Percentiles rank a stretch among this genome's conserved stretches.
These are phyloP conservation scores for Exophiala oligosperma DNA, from an alignment of 2,329 filamentous ascomycete species.

Conservation along the genomic window DNA sequence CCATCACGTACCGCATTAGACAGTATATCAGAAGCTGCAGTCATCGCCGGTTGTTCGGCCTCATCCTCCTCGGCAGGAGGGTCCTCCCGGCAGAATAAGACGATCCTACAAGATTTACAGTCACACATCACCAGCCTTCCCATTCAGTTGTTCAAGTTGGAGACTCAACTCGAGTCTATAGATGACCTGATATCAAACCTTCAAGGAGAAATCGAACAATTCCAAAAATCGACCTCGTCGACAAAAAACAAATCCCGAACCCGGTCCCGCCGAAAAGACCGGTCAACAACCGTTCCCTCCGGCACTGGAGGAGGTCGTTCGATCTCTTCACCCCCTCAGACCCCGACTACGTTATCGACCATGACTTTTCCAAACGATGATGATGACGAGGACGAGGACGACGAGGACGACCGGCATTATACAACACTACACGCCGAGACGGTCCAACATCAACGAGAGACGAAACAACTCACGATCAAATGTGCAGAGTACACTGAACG, in stretches of 20 bases:
- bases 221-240: neutral
- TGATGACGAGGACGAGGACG: neutral
- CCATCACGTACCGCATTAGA: conserved; percentile 7
- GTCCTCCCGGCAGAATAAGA: conserved; percentile 25
- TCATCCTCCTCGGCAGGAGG: conserved; percentile 16
- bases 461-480: conserved; percentile 66
- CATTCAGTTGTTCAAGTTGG: conserved; percentile 49
- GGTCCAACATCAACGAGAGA: conserved; percentile 69
- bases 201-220: conserved; percentile 31
- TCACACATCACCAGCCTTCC: conserved; percentile 56
- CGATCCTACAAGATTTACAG: conserved; percentile 5
- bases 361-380: conserved; percentile 34
- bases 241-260: neutral
- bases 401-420: conserved; percentile 13
- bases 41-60: neutral
- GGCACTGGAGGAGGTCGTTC: neutral
- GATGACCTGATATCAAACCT: conserved; percentile 9
- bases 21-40: too few relatives aligned
- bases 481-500: conserved; percentile 66
- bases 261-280: too few relatives aligned
- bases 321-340: neutral
- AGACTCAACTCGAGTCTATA: conserved; percentile 53
- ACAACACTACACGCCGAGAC: conserved; percentile 62
- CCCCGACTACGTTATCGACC: conserved; percentile 45
- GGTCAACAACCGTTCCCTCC: too few relatives aligned